A percentile compares a stretch with the other conserved stretches of the same genome.
These are phyloP conservation scores for Fragaria iinumae DNA, from an alignment of 306 rosid species.

Conservation along the genomic window DNA sequence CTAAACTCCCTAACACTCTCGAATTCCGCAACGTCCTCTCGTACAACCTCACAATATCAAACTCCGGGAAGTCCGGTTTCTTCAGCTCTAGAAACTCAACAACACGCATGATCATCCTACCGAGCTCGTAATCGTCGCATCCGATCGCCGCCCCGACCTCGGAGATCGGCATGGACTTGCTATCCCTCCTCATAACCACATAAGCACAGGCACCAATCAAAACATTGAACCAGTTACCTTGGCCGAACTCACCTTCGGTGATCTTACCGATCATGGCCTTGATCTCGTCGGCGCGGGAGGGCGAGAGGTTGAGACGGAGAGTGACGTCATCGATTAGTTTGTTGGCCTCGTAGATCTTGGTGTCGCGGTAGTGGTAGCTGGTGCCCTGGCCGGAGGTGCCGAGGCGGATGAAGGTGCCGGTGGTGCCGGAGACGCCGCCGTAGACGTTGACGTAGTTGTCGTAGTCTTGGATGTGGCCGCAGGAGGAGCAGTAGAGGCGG, in stretches of 20 bases:
- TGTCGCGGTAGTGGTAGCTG: conserved; percentile 37
- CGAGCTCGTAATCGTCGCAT: conserved; percentile 54
- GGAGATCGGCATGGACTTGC: conserved; percentile 48
- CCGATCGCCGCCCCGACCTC: conserved; percentile 46
- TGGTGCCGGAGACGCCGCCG: conserved; percentile 16
- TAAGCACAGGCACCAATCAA: conserved; percentile 70
- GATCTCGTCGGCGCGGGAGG: conserved; percentile 32
- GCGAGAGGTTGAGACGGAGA: conserved; percentile 39
- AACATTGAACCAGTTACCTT: conserved; percentile 62
- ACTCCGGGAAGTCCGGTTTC: conserved; percentile 45
- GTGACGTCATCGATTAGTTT: conserved; percentile 42
- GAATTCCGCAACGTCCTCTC: conserved; percentile 48
- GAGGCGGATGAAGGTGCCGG: conserved; percentile 17
- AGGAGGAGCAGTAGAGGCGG: conserved; percentile 32
- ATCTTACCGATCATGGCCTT: conserved; percentile 43
- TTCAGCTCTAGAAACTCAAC: conserved; percentile 50
- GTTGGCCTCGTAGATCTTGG: conserved; percentile 47
- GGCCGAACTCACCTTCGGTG: conserved; percentile 65
- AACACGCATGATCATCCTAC: conserved; percentile 59
- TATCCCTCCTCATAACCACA: conserved; percentile 56
- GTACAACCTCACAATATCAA: conserved; percentile 52
- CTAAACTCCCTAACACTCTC: conserved; percentile 22
- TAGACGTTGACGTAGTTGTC: conserved; percentile 44
- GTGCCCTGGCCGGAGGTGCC: conserved; percentile 59
- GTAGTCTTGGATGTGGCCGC: conserved; percentile 51